These are phyloP conservation scores for Periconia macrospinosa DNA, from an alignment of 2,329 filamentous ascomycete genomes.

Conservation along the genomic window DNA sequence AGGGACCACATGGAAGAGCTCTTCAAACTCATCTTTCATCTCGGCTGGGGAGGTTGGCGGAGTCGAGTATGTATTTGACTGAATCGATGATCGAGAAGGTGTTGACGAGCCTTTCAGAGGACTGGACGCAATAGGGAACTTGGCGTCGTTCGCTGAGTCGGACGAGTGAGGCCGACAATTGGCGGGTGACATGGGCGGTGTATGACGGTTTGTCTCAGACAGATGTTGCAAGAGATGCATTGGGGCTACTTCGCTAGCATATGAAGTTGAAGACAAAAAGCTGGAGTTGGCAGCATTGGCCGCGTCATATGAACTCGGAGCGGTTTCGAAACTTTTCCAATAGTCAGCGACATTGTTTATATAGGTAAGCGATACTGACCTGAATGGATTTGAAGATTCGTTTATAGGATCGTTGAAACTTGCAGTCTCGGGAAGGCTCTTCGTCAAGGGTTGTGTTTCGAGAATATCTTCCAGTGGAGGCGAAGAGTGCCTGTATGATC, in stretches of 20 bases:
- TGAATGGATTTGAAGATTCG: slow-evolving; percentile 35
- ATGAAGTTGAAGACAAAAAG: slow-evolving; percentile 31
- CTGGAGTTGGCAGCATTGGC: slow-evolving; percentile 22
- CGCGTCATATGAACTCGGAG: slow-evolving; percentile 33
- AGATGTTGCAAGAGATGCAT: slow-evolving; percentile 41
- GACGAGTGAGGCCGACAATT: slow-evolving; percentile 30
- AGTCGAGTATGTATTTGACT: slow-evolving; percentile 41
- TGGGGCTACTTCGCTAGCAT: slow-evolving; percentile 31
- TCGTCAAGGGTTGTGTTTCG: slow-evolving; percentile 22
- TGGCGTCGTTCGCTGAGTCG: slow-evolving; percentile 22
- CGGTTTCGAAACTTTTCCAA: slow-evolving; percentile 28
- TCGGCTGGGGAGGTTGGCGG: slow-evolving; percentile 41
- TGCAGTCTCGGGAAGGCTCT: slow-evolving; percentile 20
- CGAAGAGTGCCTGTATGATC: slow-evolving; percentile 33
- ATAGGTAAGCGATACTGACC: slow-evolving; percentile 17
- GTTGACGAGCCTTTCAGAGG: slow-evolving; percentile 33
- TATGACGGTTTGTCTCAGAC: slow-evolving; percentile 33
- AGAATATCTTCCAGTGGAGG: slow-evolving; percentile 27
- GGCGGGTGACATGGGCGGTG: slow-evolving; percentile 41
- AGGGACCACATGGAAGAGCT: slow-evolving; percentile 35
- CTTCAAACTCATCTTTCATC: slow-evolving; percentile 36
- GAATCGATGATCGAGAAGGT: slow-evolving; percentile 37
- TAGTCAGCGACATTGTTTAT: slow-evolving; percentile 16
- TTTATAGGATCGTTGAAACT: slow-evolving; percentile 34
- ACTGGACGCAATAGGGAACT: slow-evolving; percentile 22